Evolutionary conservation across 805 yeast species (phyloP), one percentile per base, ranked within the genome.

Genomic region (Zygosaccharomyces gambellarensis): DNA sequence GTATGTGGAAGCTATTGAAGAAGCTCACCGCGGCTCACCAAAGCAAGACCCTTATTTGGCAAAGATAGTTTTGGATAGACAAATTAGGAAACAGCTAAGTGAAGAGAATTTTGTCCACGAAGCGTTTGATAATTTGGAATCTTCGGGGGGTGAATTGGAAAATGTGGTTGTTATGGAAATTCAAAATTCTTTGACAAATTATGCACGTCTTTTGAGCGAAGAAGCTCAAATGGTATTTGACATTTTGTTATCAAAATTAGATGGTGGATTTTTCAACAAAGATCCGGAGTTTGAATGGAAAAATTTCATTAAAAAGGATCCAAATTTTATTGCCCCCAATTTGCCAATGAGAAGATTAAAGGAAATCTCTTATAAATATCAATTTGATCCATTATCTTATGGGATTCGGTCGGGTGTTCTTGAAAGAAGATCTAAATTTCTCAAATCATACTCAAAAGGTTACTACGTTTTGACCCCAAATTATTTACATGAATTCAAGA

Each of bases 391-490:
- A 10, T 72, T 88, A 54, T 80, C 90, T 11, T 71, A 67, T 46
- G 83, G 80, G 55, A 76, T 90, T 34, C 79, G 88, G 47, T 79
- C 89, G 10, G 97, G 97, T 2, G 79, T 75, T 55, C 74, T 92
- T 54, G 98, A 94, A 67, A 79, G 97, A 67, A 78, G 96, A 60
- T 87, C 97, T 5, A 92, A 92, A 73, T 90, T 81, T 65, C 74
- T 94, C 56, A 90, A 90, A 72, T 85, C 92, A n/a, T 94, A 90
- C 68, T 81, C 95, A 3, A 78, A 82, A 54, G 96, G 94, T 3
- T 94, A 86, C 82, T 94, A 89, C 64, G 96, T 92, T 17, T 73
- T 92, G 57, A 90, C 99, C 2, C 86, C 97, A 49, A 82, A 83
- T 49, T 90, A 81, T 61, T 71, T 92, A 48, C 98, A 94, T 65